These are phyloP conservation scores for Arabidopsis hybrid DNA, from an alignment of 441 rosid genomes.

Conservation along the genomic window DNA sequence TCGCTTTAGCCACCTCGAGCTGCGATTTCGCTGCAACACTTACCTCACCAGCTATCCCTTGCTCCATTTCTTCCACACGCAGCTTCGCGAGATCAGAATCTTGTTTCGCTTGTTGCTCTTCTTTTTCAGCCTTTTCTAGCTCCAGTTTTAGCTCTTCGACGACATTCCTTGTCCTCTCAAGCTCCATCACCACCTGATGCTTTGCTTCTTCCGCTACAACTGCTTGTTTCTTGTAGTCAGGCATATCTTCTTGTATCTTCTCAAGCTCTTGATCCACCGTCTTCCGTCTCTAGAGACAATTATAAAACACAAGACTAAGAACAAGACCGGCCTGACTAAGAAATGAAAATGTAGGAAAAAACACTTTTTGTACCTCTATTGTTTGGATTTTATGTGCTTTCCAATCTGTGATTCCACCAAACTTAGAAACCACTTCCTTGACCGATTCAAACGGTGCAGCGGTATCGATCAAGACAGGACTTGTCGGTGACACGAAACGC, in stretches of 20 bases:
- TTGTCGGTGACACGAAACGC: conserved; percentile 42
- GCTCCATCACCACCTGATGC: conserved; percentile 64
- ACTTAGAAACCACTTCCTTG: conserved; percentile 89
- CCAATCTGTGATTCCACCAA: conserved; percentile 98
- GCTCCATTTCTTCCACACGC: conserved; percentile 87
- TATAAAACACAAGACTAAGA: background rate
- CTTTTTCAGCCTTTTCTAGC: conserved; percentile 82
- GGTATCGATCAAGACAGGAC: conserved; percentile 64
- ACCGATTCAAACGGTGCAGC: conserved; percentile 92
- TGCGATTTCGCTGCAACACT: conserved; percentile 89
- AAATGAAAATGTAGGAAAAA: too few relatives aligned
- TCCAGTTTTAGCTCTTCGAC: conserved; percentile 78
- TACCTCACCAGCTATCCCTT: conserved; percentile 78
- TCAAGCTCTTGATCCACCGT: conserved; percentile 79
- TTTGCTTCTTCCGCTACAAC: conserved; percentile 71
- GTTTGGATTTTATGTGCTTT: conserved; percentile 85
- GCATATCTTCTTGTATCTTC: conserved; percentile 74
- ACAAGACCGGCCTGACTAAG: too few relatives aligned
- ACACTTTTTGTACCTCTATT: conserved; percentile 62
- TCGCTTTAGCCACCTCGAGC: conserved; percentile 87
- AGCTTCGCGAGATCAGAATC: conserved; percentile 88
- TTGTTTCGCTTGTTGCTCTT: conserved; percentile 90
- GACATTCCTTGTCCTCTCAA: conserved; percentile 74
- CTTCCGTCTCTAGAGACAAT: conserved; percentile 62
- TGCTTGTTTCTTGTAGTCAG: conserved; percentile 60